Conservation (phyloP, 164 flowering plant species). For the Paratinospora sagittata region DNA sequence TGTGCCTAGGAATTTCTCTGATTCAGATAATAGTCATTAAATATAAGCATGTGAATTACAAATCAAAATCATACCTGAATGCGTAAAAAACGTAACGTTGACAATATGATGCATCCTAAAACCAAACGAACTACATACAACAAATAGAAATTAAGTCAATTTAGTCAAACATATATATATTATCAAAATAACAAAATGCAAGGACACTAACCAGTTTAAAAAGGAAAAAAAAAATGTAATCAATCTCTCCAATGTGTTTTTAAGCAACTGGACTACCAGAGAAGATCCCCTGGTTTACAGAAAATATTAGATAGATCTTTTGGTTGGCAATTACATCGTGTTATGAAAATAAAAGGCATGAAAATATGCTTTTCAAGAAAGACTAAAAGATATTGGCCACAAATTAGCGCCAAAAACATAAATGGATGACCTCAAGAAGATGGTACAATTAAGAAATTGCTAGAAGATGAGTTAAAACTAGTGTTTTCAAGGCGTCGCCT, state of each 20-base stretch:
- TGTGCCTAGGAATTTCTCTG: neutral
- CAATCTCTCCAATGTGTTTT: neutral
- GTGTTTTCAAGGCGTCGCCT: too few species aligned
- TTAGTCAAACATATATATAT: neutral
- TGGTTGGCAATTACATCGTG: neutral
- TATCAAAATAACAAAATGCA: neutral
- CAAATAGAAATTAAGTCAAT: neutral
- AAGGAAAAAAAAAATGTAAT: neutral
- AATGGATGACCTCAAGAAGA: too few species aligned
- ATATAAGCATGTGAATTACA: neutral
- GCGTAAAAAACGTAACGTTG: constrained; percentile 62
- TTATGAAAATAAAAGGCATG: neutral
- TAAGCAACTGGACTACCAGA: neutral
- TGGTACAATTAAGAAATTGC: too few species aligned
- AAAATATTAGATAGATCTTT: neutral
- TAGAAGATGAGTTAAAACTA: too few species aligned
- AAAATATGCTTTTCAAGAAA: neutral
- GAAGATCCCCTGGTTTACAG: neutral
- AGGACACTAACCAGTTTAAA: neutral
- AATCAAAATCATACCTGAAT: constrained; percentile 44
- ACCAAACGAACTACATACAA: constrained; percentile 63
- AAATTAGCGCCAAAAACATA: neutral
- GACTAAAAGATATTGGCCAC: neutral
- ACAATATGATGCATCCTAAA: constrained; percentile 57
- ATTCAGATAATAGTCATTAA: neutral